These are phyloP conservation scores for Ilex paraguariensis DNA, from an alignment of 305 asterid genomes.

Conservation along the genomic window DNA sequence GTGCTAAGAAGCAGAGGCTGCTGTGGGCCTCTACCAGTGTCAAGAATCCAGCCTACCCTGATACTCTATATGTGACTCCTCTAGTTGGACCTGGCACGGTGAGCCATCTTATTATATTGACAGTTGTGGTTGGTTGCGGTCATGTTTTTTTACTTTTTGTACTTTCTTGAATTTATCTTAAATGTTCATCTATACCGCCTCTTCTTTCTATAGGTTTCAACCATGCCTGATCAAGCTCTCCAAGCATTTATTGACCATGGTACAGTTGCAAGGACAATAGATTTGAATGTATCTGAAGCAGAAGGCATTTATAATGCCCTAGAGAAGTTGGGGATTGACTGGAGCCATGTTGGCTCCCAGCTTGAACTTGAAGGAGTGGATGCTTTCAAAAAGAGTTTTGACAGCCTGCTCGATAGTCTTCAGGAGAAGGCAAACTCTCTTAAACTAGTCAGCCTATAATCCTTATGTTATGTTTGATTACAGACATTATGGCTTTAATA, in stretches of 20 bases:
- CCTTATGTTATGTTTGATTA: slow-evolving; percentile 7
- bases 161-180: too few species aligned
- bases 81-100: slow-evolving; percentile 89
- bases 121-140: neutral
- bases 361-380: slow-evolving; percentile 97
- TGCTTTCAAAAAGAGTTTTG: slow-evolving; percentile 90
- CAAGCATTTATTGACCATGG: slow-evolving; percentile 92
- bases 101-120: slow-evolving; percentile 23
- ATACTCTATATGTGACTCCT: slow-evolving; percentile 89
- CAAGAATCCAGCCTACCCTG: slow-evolving; percentile 93
- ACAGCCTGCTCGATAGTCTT: slow-evolving; percentile 87
- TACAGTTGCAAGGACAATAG: slow-evolving; percentile 84
- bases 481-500: slow-evolving; percentile 21
- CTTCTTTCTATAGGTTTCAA: slow-evolving; percentile 56
- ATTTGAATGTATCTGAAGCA: slow-evolving; percentile 77
- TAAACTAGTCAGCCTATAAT: slow-evolving; percentile 42
- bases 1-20: slow-evolving; percentile 97
- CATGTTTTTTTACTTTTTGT: neutral
- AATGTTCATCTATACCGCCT: neutral
- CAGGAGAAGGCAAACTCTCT: slow-evolving; percentile 95
- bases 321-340: slow-evolving; percentile 88
- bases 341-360: slow-evolving; percentile 74
- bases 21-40: slow-evolving; percentile 99
- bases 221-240: slow-evolving; percentile 99
- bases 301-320: slow-evolving; percentile 85